Conservation (phyloP, 495 filamentous ascomycete genomes). For the Trichocladium uniseriatum region DNA sequence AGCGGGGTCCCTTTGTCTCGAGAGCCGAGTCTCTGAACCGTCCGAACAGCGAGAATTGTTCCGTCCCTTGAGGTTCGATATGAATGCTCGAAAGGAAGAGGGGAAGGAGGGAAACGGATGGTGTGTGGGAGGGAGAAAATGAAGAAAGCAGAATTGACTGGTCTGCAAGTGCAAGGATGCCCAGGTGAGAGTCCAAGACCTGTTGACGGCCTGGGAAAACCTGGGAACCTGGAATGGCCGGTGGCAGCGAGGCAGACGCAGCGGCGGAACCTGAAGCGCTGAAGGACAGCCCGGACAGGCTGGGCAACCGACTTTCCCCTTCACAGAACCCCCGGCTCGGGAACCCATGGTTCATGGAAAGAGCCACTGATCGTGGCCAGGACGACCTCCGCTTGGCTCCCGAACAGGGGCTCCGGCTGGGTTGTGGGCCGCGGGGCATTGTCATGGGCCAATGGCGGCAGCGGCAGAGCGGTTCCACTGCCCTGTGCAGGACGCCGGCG, state of each 20-base stretch:
- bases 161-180: slow-evolving; percentile 2
- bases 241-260: slow-evolving; percentile 1
- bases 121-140: neutral
- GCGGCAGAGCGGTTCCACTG: neutral
- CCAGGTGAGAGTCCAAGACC: neutral
- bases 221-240: neutral
- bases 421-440: slow-evolving; percentile 17
- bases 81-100: neutral
- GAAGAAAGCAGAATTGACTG: slow-evolving; percentile 7
- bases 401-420: slow-evolving; percentile 19
- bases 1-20: slow-evolving; percentile 16
- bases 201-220: no score
- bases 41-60: slow-evolving; percentile 1
- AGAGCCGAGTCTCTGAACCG: slow-evolving; percentile 8
- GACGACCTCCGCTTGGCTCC: slow-evolving; percentile 13
- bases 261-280: neutral
- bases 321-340: neutral
- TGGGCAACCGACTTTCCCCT: neutral
- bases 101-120: neutral
- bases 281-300: slow-evolving; percentile 9
- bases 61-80: neutral
- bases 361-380: slow-evolving; percentile 8
- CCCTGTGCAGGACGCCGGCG: slow-evolving; percentile 16
- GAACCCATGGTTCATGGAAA: no score
- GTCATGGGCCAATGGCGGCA: slow-evolving; percentile 15